A percentile compares a stretch with the other conserved stretches of the same genome.
phyloP scores from a whole-genome alignment of 179 eudicot genomes.

The Gypsophila paniculata region DNA sequence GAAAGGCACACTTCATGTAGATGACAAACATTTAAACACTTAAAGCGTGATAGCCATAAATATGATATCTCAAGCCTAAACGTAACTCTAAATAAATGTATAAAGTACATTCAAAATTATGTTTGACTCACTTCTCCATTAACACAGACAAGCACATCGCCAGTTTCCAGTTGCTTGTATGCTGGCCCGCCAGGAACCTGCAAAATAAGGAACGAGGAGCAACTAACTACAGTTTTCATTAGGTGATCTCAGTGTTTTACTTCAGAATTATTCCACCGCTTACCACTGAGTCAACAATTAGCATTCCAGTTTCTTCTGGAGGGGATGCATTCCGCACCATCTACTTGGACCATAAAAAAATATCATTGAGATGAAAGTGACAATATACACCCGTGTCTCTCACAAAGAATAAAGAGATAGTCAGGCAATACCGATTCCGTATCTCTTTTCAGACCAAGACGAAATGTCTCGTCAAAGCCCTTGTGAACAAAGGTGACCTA shows the following conservation, averaged over 20 bases:
- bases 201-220: constrained; percentile 16
- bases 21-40: background rate
- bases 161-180: constrained; percentile 80
- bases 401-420: constrained; percentile 15
- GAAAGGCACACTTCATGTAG: background rate
- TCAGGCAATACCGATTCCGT: constrained; percentile 67
- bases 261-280: constrained; percentile 31
- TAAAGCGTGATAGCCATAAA: background rate
- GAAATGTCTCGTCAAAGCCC: constrained; percentile 94
- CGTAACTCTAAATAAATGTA: background rate
- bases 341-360: constrained; percentile 35
- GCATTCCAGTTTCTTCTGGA: constrained; percentile 94
- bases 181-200: constrained; percentile 99
- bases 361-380: constrained; percentile 9
- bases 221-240: background rate
- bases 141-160: constrained; percentile 84
- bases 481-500: constrained; percentile 93
- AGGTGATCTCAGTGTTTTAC: constrained; percentile 2
- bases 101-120: background rate
- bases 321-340: constrained; percentile 87
- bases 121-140: constrained; percentile 65
- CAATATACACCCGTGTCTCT: background rate
- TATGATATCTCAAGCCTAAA: constrained; percentile 3
- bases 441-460: constrained; percentile 84
- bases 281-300: constrained; percentile 94